Evolutionary conservation across 805 yeast genomes (phyloP), one percentile per base, ranked within the genome.

Genomic region (Candida multigemmis): DNA sequence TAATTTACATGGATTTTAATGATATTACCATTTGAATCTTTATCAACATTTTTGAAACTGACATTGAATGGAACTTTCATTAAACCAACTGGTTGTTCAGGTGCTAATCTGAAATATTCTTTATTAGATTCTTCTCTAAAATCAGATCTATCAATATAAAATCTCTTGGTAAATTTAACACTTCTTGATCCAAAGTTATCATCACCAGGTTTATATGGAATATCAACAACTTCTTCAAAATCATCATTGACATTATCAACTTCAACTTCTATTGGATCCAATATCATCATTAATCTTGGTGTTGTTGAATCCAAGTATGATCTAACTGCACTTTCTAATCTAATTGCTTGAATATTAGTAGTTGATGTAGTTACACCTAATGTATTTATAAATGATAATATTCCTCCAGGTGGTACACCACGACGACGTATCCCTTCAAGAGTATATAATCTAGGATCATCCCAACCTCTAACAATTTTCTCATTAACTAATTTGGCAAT

Each of bases 401-500:
- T 84, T 16, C 97, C 96, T 23, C 97, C 96, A 8, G 99, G 98
- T 40, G 99, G 99, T 6, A 91, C 78, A 63, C 99, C 99, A 51
- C 99, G 83, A 53, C 99, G 81, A 50, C 85, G 79, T 35, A 91
- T 75, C 27, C 91, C 95, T 42, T 86, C 98, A 43, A 91, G 70
- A 4, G 99, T 91, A 56, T 77, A 91, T 51, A 91, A 68, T 48
- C 99, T 74, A 44, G 99, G 98, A 57, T 91, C 98, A 56, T 91
- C 93, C 99, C 99, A 91, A 24, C 85, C 96, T 53, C 95, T 75
- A 14, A 91, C 99, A 44, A 68, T 60, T 4, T 69, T 61, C 15
- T 76, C 91, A 31, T 73, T 80, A 13, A 91, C 97, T 40, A 91
- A 68, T 56, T 85, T 82, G 38, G 95, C 93, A 51, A 91, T 86